A percentile compares a stretch with the other conserved stretches of the same genome.
These are phyloP conservation scores for Bruguiera hainesii DNA, from an alignment of 441 rosid genomes.

Conservation along the genomic window DNA sequence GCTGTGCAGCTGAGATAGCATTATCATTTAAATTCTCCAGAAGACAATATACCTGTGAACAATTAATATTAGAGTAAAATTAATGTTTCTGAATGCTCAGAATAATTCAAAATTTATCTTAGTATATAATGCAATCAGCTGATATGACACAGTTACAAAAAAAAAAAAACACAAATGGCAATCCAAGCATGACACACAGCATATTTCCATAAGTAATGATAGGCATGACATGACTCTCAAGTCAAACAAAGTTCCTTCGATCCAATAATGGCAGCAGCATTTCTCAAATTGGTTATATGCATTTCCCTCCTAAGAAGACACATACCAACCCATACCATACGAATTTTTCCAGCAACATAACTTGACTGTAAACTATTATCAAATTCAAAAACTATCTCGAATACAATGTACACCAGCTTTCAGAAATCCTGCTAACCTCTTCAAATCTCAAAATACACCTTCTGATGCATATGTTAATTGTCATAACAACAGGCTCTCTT, in stretches of 20 bases:
- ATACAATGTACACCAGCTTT: background rate
- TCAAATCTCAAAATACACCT: background rate
- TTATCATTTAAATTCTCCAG: constrained; percentile 42
- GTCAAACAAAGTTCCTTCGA: no score
- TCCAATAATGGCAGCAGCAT: background rate
- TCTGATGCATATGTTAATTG: no score
- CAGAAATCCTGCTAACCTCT: background rate
- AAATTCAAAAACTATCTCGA: background rate
- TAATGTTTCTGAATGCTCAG: background rate
- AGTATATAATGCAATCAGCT: background rate
- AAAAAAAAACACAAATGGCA: no score
- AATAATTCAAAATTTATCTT: background rate
- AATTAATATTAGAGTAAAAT: background rate
- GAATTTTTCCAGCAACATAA: background rate
- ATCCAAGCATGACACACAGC: no score
- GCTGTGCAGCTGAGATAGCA: constrained; percentile 41
- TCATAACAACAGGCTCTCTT: no score
- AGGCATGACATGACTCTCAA: no score
- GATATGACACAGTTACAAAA: background rate
- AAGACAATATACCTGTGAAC: constrained; percentile 56
- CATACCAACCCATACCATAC: background rate
- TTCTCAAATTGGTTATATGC: background rate
- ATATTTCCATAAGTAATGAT: no score
- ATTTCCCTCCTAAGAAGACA: background rate
- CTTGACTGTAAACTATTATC: background rate